Evolutionary conservation across 1,284 basidiomycete species (phyloP).

Genomic region (Ceratobasidium sp.): DNA sequence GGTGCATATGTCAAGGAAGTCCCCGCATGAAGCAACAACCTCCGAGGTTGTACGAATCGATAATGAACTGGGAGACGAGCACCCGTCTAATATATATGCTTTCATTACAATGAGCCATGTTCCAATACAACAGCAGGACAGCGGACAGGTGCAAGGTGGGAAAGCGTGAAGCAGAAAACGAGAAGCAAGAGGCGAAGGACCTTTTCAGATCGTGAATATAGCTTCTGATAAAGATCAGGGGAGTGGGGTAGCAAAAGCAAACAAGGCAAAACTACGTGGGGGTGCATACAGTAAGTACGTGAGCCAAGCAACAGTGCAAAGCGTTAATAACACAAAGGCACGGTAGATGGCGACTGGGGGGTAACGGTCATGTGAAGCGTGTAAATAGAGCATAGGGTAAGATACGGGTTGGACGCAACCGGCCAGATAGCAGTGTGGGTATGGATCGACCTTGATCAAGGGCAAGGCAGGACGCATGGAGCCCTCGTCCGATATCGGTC

Average conservation of each 20-base stretch:
- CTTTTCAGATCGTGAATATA: conserved; percentile 35
- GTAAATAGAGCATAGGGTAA: conserved; percentile 40
- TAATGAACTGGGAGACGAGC: background rate
- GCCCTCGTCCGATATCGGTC: background rate
- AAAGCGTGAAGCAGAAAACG: conserved; percentile 4
- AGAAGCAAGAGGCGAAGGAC: conserved; percentile 15
- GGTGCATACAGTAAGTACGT: conserved; percentile 22
- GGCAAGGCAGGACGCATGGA: conserved; percentile 14
- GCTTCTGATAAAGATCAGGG: conserved; percentile 22
- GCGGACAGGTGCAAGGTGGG: background rate
- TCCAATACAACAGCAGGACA: conserved; percentile 31
- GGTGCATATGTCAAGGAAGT: conserved; percentile 32
- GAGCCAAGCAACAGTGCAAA: conserved; percentile 21
- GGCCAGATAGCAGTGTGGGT: conserved; percentile 25
- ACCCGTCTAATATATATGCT: conserved; percentile 35
- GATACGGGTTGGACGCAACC: conserved; percentile 17
- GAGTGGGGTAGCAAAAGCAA: conserved; percentile 16
- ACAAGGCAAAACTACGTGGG: background rate
- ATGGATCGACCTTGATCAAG: conserved; percentile 16
- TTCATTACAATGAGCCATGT: conserved; percentile 36
- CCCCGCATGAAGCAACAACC: conserved; percentile 15
- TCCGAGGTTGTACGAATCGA: background rate
- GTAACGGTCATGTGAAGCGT: conserved; percentile 7
- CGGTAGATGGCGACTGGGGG: conserved; percentile 8
- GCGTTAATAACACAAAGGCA: conserved; percentile 30